Evolutionary conservation across 768 basidiomycete genomes (phyloP), one percentile per base, ranked within the genome.

Genomic region (Sistotremastrum niveocremeum): DNA sequence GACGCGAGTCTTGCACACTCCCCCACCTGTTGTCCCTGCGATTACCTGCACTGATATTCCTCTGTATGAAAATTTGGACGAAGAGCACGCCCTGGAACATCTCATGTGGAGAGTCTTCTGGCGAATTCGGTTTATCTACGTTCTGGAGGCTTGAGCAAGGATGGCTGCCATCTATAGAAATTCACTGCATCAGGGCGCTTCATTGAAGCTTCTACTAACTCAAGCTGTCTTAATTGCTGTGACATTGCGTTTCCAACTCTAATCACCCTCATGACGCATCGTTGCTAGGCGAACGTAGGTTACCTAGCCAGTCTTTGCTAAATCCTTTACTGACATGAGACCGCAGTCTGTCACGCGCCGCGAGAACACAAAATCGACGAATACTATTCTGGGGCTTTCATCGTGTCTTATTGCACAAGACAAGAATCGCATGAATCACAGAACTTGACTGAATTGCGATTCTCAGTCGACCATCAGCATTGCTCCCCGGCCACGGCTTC

Each of bases 41-140:
- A 59, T 62, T 2, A 58, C 60, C 4, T 63, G 62, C 52, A 56
- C 58, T 41, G 62, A 64, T 46, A 42, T 54, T 5, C 42, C 43
- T 9, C 55, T 54, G 4, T 57, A 58, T 44, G 41, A 51, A 3
- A 44, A 37, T 37, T 38, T 48, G 11, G 51, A 51, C 37, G 47
- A 47, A 4, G 55, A 52, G 2, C 37, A 42, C 2, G 46, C 51
- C 4, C 44, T 54, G 38, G 45, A 53, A n/a, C 51, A 60, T 38
- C 46, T 60, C 12, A 55, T 60, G 56, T 57, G 43, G 51, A 49
- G 41, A 46, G 59, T 4, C 47, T 54, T 41, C 52, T 56, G 20
- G 49, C 50, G 32, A 45, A 50, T 33, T 47, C 51, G 35, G 50
- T 51, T 31, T 50, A 53, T 36, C 57, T 49, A 34, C 45, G 46